Base-by-base conservation (phyloP, 2,329 filamentous ascomycete genomes). In the Talaromyces funiculosus region DNA sequence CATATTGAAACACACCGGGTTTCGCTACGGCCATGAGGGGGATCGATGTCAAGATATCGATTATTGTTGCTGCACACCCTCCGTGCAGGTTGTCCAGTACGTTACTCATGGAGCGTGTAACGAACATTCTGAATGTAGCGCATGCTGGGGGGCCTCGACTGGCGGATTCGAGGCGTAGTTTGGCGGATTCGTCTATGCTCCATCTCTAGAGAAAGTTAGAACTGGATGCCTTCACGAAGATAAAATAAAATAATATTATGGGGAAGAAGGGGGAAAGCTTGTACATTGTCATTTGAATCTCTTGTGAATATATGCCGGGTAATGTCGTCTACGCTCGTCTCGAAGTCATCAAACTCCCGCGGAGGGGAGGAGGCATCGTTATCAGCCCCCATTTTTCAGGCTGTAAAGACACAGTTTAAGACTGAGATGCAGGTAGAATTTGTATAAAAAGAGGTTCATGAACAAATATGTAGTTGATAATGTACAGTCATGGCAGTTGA, bases 71-170 rank as follows among this genome's bases (percentile, higher is more conserved):
- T 0, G 84, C 80, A 64, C 84, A 86, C 18, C 94, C 94, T n/a
- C 90, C 91, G 74, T 95, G 94, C 69, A 97, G 78, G 73, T 96
- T 97, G 42, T 92, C 93, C 69, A 97, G 76, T 64, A 90, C 84
- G 80, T 97, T 99, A 62, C 92, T 96, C 68, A 97, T 80, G 70
- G 96, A 90, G 18, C 89, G 86, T 35, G 92, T 96, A 73, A 97
- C 95, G 67, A 64, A 73, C 37, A 75, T 63, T 5, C 69, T 68
- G 58, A 70, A 77, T 5, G 69, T 69, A 57, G 70, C 72, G 37
- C 67, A 69, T 22, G 72, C 65, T 16, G 72, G 70, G 16, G 74
- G 73, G 4, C 71, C 71, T 16, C 61, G 64, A 24, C 67, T 70
- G 43, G 74, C 74, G 59, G 73, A 73, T 63, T 77, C 73, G 61